A percentile compares a stretch with the other conserved stretches of the same genome.
These are phyloP conservation scores for Citrus unshiu DNA, from an alignment of 345 rosid genomes.

Conservation along the genomic window DNA sequence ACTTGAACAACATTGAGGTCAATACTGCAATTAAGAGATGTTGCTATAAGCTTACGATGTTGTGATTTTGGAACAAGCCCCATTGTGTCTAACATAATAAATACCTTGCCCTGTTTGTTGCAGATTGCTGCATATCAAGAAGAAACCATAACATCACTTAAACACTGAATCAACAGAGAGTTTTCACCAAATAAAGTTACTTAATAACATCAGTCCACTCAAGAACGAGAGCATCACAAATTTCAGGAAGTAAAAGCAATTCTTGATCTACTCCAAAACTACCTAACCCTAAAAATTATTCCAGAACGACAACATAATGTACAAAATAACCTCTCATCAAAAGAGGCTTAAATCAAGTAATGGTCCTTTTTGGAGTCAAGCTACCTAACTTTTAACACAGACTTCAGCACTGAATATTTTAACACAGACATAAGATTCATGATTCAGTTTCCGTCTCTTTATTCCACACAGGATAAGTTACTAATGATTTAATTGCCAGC, in stretches of 20 bases:
- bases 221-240: neutral
- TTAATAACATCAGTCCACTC: neutral
- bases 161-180: neutral
- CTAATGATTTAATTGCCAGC: neutral
- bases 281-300: neutral
- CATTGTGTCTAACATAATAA: constrained; percentile 55
- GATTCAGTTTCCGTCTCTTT: neutral
- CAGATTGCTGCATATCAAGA: constrained; percentile 63
- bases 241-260: neutral
- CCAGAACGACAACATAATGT: neutral
- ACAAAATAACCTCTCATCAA: neutral
- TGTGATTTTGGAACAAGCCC: constrained; percentile 66
- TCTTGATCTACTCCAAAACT: neutral
- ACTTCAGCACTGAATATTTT: neutral
- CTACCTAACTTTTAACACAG: neutral
- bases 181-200: neutral
- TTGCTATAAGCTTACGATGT: constrained; percentile 61
- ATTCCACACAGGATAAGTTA: neutral
- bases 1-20: constrained; percentile 10
- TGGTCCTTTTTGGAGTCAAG: neutral
- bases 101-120: constrained; percentile 81
- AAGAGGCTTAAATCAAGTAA: neutral
- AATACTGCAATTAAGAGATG: constrained; percentile 18
- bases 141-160: constrained; percentile 9
- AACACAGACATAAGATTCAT: neutral